These are phyloP conservation scores for Rhizopogon roseolus DNA, from an alignment of 768 basidiomycete species.

Conservation along the genomic window DNA sequence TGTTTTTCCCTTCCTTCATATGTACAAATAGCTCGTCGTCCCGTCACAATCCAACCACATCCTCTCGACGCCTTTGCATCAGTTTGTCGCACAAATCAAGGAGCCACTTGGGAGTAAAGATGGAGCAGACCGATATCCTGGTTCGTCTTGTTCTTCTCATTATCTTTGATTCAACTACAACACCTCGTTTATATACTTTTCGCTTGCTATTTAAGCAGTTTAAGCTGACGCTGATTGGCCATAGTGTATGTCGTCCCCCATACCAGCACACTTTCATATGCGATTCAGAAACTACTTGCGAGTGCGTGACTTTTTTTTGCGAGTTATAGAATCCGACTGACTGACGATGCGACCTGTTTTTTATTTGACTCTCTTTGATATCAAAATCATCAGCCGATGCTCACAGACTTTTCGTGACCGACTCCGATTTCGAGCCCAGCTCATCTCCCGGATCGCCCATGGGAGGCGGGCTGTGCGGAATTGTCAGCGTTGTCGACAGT, in stretches of 20 bases:
- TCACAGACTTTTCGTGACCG: conserved; percentile 74
- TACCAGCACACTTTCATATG: conserved; percentile 58
- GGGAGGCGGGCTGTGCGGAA: conserved; percentile 52
- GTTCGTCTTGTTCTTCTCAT: conserved; percentile 28
- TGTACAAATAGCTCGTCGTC: conserved; percentile 54
- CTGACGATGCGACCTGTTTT: background rate
- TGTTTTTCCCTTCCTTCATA: background rate
- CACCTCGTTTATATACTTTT: background rate
- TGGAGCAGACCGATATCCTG: conserved; percentile 76
- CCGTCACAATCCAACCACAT: conserved; percentile 80
- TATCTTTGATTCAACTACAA: background rate
- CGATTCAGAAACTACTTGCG: conserved; percentile 77
- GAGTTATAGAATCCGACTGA: background rate
- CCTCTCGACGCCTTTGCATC: conserved; percentile 58
- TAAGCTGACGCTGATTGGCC: background rate
- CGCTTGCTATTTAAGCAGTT: background rate
- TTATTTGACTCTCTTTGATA: too few species aligned
- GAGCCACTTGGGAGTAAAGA: conserved; percentile 73
- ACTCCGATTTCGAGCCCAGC: conserved; percentile 44
- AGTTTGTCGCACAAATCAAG: conserved; percentile 74
- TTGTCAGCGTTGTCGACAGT: conserved; percentile 86
- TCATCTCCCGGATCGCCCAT: conserved; percentile 43
- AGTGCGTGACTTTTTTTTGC: conserved; percentile 45
- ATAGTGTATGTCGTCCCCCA: conserved; percentile 74
- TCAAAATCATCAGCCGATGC: conserved; percentile 53